Evolutionary conservation across 768 basidiomycete genomes (phyloP), one percentile per base, ranked within the genome.

Genomic region (Hortiboletus campestris): DNA sequence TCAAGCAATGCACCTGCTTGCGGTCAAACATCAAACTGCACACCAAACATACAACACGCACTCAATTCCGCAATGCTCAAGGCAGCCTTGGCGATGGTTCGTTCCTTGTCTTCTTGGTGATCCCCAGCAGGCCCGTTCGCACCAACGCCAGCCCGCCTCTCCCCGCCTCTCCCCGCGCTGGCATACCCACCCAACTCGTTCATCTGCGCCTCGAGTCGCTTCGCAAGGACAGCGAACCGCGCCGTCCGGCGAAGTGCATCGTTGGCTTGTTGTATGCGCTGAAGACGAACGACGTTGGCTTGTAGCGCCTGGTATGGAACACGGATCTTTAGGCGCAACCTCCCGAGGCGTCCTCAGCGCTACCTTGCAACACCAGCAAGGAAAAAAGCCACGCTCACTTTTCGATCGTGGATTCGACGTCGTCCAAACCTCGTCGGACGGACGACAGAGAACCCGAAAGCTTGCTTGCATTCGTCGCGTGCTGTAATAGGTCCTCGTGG

Each of bases 51-150:
- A 2, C 19, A 14, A n/a, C 29, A 75, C 87, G 62, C 57, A 92
- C 94, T 80, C 41, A 98, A 77, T 70, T 99, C 96, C 1, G 95
- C 92, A 10, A 98, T 85, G 38, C 85, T 94, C 63, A 98, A 75
- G n/a, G 95, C 96, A 2, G 96, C 95, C 71, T 95, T 95, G 2
- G 94, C 89, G 63, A 98, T 85, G 16, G 83, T 83, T 10, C 96
- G 80, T 65, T 97, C 95, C 69, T 85, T 86, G 61, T 92, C 89
- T 29, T 91, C 88, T 63, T 88, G 88, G 34, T 76, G 67, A 29
- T 81, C 83, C 53, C 42, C 58, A 4, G 25, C 48, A 7, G 39
- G 12, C 22, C 55, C 49, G 12, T 36, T 53, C 35, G 53, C 41
- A 43, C 44, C 25, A 11, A 14, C 11, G 17, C 42, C 29, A 16